phyloP scores from a whole-genome alignment of 805 yeast genomes.

The Torulaspora maleeae region DNA sequence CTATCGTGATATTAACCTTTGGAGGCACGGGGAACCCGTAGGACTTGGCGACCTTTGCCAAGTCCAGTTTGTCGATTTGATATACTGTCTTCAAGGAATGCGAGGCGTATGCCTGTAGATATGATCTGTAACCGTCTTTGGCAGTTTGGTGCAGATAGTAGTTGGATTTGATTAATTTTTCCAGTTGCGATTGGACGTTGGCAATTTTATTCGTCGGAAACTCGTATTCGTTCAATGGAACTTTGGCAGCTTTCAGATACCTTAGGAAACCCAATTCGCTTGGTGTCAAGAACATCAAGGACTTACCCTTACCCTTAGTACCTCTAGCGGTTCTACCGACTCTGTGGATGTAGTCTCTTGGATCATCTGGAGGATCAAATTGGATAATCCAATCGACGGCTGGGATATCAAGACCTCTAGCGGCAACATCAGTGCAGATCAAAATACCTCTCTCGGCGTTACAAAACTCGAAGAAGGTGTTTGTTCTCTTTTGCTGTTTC shows the following conservation, averaged over 20 bases:
- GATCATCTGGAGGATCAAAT: conserved; percentile 99
- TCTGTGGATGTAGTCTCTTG: conserved; percentile 97
- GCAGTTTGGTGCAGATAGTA: conserved; percentile 94
- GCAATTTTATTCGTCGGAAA: conserved; percentile 93
- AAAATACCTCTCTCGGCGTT: conserved; percentile 92
- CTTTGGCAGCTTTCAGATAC: conserved; percentile 93
- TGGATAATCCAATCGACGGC: conserved; percentile 99
- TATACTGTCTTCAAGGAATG: conserved; percentile 95
- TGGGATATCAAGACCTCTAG: conserved; percentile 98
- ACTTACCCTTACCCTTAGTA: conserved; percentile 81
- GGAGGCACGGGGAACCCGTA: conserved; percentile 96
- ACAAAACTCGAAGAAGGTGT: conserved; percentile 96
- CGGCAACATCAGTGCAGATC: conserved; percentile 97
- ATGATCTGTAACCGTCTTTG: conserved; percentile 94
- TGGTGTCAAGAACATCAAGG: conserved; percentile 92
- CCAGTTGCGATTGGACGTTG: conserved; percentile 90
- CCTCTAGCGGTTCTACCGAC: conserved; percentile 99
- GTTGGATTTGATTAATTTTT: conserved; percentile 84
- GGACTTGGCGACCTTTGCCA: conserved; percentile 90
- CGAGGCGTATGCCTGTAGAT: conserved; percentile 94
- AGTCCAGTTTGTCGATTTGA: conserved; percentile 89
- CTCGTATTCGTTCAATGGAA: conserved; percentile 95
- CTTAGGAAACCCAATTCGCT: conserved; percentile 90
- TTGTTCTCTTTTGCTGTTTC: conserved; percentile 97
- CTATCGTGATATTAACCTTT: conserved; percentile 92